Evolutionary conservation across 2,329 filamentous ascomycete genomes (phyloP), one percentile per base, ranked within the genome.

Genomic region (Orbilia javanica): DNA sequence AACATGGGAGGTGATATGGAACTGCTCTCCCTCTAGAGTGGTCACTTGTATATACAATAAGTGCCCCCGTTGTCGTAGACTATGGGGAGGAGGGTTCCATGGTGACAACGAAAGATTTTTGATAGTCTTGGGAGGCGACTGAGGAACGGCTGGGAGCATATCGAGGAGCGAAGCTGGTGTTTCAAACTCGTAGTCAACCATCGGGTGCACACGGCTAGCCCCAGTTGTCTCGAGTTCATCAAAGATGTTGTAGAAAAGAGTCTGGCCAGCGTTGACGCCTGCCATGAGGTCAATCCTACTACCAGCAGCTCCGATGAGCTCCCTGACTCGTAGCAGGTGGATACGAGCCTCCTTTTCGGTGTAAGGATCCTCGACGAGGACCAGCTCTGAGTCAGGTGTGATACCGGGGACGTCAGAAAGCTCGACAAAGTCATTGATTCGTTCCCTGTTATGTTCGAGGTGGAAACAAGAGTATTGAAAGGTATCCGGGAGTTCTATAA

Each of bases 381-480:
- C 89, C 74, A 97, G 88, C 82, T 94, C 92, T 39, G 94, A 92
- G 79, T 94, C 90, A 36, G 91, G 85, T 66, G 89, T 89, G 69
- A 99, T 88, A 71, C 89, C 93, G 57, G 92, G 88, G 69, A 99
- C 92, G 83, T 99, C 95, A 68, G 93, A 94, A 79, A 99, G 89
- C 84, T 96, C 92, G 76, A 96, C 89, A 82, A 96, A 98, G 85
- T 99, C 96, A 84, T 98, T 98, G 88, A 99, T 91, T 80, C 92
- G 92, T 85, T 92, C 87, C 81, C 93, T 93, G 76, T 93, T 91
- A 86, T 94, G 91, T 86, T 98, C 94, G 82, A 99, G 90, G 86
- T 99, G 96, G 87, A 99, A 99, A 87, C 96, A 99, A 66, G 96
- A 97, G 87, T 97, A 97, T 85, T 97, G 94, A 86, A 97, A 96